Evolutionary conservation across 257 asterid species (phyloP).

Genomic region (Asclepias syriaca): DNA sequence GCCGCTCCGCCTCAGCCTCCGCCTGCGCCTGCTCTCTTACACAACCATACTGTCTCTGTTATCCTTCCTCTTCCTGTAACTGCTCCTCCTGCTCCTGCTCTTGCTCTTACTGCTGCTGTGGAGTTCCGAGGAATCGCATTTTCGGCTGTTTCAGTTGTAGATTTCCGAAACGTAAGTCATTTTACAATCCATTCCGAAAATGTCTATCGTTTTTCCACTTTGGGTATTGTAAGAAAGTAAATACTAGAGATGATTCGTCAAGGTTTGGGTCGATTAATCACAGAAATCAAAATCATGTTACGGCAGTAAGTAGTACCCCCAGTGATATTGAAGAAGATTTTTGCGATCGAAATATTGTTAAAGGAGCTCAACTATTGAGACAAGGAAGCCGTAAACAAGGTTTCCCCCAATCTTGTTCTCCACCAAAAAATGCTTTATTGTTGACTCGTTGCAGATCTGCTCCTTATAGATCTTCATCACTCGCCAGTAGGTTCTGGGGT

Average conservation of each 20-base stretch:
- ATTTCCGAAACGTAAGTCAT: conserved; percentile 19
- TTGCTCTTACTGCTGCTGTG: conserved; percentile 16
- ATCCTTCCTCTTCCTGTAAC: background rate
- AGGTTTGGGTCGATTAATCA: conserved; percentile 23
- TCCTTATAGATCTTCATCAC: conserved; percentile 85
- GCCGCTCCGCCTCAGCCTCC: background rate
- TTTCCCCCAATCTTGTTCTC: conserved; percentile 31
- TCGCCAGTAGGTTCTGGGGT: conserved; percentile 69
- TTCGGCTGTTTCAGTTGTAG: conserved; percentile 20
- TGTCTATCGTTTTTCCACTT: conserved; percentile 39
- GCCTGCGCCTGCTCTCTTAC: background rate
- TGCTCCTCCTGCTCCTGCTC: background rate
- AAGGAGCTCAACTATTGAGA: conserved; percentile 9
- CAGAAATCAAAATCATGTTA: conserved; percentile 11
- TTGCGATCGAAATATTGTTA: background rate
- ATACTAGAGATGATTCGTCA: conserved; percentile 31
- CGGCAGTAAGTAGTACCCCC: conserved; percentile 12
- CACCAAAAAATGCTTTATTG: conserved; percentile 63
- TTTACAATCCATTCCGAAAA: conserved; percentile 24
- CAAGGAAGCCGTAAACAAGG: conserved; percentile 22
- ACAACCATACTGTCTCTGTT: background rate
- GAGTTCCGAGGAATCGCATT: conserved; percentile 22
- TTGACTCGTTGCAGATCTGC: conserved; percentile 95
- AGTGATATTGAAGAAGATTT: conserved; percentile 16
- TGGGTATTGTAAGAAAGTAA: conserved; percentile 45